Evolutionary conservation across 2,329 filamentous ascomycete genomes (phyloP).

Genomic region (Ceratocystis huliohia): DNA sequence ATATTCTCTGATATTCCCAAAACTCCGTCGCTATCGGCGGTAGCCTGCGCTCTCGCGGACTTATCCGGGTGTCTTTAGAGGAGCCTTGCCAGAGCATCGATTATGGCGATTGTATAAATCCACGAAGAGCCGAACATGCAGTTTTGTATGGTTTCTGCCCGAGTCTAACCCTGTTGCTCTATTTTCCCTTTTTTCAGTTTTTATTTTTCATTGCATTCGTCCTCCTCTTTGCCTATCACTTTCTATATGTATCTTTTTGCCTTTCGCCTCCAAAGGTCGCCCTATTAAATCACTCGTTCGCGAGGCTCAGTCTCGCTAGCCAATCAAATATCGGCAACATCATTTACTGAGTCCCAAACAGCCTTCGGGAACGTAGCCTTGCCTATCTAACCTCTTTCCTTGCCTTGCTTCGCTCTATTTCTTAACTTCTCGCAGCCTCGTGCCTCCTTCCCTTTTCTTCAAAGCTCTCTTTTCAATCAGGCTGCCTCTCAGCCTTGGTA

Average conservation of each 20-base stretch:
- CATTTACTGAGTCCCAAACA: not conserved
- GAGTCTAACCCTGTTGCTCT: not conserved
- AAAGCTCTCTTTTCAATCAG: not conserved
- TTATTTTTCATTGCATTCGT: no score
- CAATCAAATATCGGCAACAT: not conserved
- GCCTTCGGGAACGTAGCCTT: not conserved
- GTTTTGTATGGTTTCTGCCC: not conserved
- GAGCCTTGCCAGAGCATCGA: no score
- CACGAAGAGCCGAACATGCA: not conserved
- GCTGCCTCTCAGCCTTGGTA: not conserved
- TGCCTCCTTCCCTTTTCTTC: not conserved
- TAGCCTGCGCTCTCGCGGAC: not conserved
- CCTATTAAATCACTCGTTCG: not conserved
- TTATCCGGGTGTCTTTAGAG: not conserved
- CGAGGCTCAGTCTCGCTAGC: not conserved
- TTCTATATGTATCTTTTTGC: no score
- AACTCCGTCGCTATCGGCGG: not conserved
- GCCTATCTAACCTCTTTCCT: not conserved
- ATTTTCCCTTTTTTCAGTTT: not conserved
- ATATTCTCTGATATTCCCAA: no score
- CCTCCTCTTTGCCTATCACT: no score
- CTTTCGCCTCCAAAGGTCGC: not conserved
- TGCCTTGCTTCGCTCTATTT: not conserved
- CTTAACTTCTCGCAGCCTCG: not conserved
- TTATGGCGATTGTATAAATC: not conserved